Percentiles rank a stretch among this genome's conserved stretches.
Evolutionary conservation across 23 red algal species (phyloP).

Genomic region (Gracilaria gracilis): DNA sequence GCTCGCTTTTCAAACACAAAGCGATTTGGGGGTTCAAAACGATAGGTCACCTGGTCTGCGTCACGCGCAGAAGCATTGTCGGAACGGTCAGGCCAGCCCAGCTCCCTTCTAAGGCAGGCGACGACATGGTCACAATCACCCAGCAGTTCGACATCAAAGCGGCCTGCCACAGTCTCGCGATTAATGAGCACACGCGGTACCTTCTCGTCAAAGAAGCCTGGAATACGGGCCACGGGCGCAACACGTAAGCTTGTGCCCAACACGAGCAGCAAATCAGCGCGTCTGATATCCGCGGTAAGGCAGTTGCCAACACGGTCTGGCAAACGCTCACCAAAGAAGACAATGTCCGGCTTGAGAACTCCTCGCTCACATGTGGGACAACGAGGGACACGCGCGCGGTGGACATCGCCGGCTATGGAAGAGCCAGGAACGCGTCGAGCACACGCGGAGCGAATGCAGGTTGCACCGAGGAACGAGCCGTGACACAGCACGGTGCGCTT

Average conservation of each 20-base stretch:
- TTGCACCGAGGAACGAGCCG: conserved; percentile 83
- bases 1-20: conserved; percentile 5
- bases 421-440: conserved; percentile 1
- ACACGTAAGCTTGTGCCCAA: conserved; percentile 92
- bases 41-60: not conserved
- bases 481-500: conserved; percentile 79
- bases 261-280: conserved; percentile 90
- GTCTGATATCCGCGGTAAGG: conserved; percentile 52
- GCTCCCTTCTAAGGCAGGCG: conserved; percentile 14
- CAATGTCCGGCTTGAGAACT: conserved; percentile 96
- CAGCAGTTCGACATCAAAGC: conserved; percentile 88
- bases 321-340: conserved; percentile 95
- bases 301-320: conserved; percentile 52
- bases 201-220: conserved; percentile 22
- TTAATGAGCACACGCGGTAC: conserved; percentile 92
- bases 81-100: conserved; percentile 36
- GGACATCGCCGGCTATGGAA: conserved; percentile 43
- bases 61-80: not conserved
- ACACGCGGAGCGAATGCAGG: conserved; percentile 73
- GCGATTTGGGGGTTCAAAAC: conserved; percentile 13
- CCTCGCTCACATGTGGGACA: conserved; percentile 55
- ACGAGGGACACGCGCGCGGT: conserved; percentile 39
- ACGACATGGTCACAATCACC: conserved; percentile 89
- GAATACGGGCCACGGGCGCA: conserved; percentile 83
- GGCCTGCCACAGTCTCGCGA: conserved; percentile 71